Evolutionary conservation across 2,329 filamentous ascomycete species (phyloP).

Genomic region (Dactylonectria estremocensis): DNA sequence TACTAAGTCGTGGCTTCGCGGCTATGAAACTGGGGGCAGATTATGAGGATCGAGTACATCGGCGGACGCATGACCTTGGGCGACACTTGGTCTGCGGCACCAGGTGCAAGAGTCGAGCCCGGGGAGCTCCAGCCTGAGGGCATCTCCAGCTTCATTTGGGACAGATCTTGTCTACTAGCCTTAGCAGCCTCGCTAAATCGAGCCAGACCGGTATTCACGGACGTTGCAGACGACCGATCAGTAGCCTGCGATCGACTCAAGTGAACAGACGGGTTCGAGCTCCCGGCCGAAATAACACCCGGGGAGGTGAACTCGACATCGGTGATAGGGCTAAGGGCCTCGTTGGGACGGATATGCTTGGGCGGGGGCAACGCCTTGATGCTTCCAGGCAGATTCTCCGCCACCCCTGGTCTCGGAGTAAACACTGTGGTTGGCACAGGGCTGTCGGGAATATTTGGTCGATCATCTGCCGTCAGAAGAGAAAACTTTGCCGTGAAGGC

Average conservation of each 20-base stretch:
- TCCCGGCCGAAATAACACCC: conserved; percentile 75
- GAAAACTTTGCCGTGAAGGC: conserved; percentile 81
- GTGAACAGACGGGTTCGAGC: conserved; percentile 77
- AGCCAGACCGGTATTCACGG: conserved; percentile 71
- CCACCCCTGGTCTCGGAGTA: conserved; percentile 46
- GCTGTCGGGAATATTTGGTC: conserved; percentile 68
- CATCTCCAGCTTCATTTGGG: conserved; percentile 77
- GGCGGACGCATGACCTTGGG: conserved; percentile 69
- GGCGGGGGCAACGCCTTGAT: conserved; percentile 47
- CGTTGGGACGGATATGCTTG: conserved; percentile 43
- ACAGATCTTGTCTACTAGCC: conserved; percentile 73
- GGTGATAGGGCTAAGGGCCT: conserved; percentile 34
- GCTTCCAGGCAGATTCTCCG: conserved; percentile 45
- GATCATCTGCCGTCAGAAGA: conserved; percentile 76
- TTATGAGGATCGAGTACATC: conserved; percentile 90
- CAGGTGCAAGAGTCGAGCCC: conserved; percentile 56
- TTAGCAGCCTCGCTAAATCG: conserved; percentile 76
- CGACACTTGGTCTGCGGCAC: conserved; percentile 47
- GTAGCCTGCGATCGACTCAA: conserved; percentile 73
- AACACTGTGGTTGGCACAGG: conserved; percentile 56
- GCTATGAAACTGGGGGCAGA: conserved; percentile 89
- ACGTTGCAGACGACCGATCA: conserved; percentile 79
- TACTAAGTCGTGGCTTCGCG: conserved; percentile 91
- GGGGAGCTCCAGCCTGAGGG: conserved; percentile 64
- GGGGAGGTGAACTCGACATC: conserved; percentile 60